These are phyloP conservation scores for Raphanus raphanistrum DNA, from an alignment of 345 rosid genomes.

Conservation along the genomic window DNA sequence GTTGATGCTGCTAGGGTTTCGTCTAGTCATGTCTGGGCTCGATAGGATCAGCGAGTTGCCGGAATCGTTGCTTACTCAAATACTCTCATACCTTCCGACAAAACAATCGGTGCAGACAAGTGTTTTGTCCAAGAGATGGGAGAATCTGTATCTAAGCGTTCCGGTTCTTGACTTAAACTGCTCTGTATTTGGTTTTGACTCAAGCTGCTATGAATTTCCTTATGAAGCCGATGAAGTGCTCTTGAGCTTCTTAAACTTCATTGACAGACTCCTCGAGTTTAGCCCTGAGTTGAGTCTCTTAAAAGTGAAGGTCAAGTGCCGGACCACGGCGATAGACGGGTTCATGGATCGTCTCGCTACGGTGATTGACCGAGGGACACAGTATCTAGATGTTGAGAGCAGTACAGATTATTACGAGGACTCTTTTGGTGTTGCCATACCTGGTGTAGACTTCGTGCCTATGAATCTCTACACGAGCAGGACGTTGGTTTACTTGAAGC, in stretches of 20 bases:
- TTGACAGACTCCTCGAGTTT: neutral
- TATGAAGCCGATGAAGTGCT: neutral
- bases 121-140: slow-evolving; percentile 20
- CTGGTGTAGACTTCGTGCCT: neutral
- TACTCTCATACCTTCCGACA: slow-evolving; percentile 24
- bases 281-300: neutral
- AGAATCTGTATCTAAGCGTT: slow-evolving; percentile 1
- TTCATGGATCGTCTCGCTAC: neutral
- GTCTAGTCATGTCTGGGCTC: neutral
- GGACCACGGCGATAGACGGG: neutral
- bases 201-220: neutral
- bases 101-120: slow-evolving; percentile 18
- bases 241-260: neutral
- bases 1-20: neutral
- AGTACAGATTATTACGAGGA: neutral
- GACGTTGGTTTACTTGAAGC: neutral
- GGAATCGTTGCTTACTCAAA: slow-evolving; percentile 10
- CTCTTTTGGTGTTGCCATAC: neutral
- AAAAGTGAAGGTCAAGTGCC: neutral
- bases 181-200: neutral
- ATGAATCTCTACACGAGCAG: neutral
- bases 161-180: slow-evolving; percentile 1
- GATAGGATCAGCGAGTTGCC: slow-evolving; percentile 26
- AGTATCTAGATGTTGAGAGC: neutral
- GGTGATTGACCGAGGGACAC: neutral